Conservation (phyloP, 2,329 filamentous ascomycete genomes). For the Pochonia chlamydosporia region DNA sequence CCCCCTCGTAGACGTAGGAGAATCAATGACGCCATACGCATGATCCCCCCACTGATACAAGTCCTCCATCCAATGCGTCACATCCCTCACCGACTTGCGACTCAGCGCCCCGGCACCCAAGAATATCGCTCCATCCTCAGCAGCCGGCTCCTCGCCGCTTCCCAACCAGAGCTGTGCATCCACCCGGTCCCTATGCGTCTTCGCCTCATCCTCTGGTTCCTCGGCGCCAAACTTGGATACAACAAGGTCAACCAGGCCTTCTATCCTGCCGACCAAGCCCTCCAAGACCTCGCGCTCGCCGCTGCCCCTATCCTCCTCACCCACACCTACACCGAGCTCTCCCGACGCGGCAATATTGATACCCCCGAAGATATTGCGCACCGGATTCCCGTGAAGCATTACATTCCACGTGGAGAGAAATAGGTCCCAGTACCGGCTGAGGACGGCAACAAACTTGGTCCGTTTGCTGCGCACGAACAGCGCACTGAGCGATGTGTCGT, state of each 20-base stretch:
- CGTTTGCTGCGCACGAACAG: conserved; percentile 61
- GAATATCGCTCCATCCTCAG: conserved; percentile 82
- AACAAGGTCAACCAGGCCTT: conserved; percentile 81
- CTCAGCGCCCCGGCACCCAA: conserved; percentile 72
- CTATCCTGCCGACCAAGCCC: conserved; percentile 71
- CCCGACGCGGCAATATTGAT: conserved; percentile 86
- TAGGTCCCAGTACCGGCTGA: conserved; percentile 77
- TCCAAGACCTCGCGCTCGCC: conserved; percentile 91
- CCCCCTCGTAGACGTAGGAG: conserved; percentile 61
- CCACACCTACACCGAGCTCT: conserved; percentile 88
- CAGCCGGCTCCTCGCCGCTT: conserved; percentile 57
- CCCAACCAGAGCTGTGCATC: conserved; percentile 60
- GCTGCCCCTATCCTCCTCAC: conserved; percentile 91
- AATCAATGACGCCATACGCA: conserved; percentile 79
- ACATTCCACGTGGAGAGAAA: conserved; percentile 76
- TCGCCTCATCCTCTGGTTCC: conserved; percentile 21
- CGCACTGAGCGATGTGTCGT: conserved; percentile 66
- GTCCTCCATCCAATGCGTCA: conserved; percentile 84
- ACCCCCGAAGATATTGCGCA: conserved; percentile 70
- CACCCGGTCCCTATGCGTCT: conserved; percentile 11
- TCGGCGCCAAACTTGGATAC: conserved; percentile 76
- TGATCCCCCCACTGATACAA: conserved; percentile 78
- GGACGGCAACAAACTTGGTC: conserved; percentile 61
- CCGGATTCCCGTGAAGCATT: conserved; percentile 82
- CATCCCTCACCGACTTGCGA: conserved; percentile 60